Evolutionary conservation across 2,329 filamentous ascomycete species (phyloP), one percentile per base, ranked within the genome.

Genomic region (Lachnellula hyalina): DNA sequence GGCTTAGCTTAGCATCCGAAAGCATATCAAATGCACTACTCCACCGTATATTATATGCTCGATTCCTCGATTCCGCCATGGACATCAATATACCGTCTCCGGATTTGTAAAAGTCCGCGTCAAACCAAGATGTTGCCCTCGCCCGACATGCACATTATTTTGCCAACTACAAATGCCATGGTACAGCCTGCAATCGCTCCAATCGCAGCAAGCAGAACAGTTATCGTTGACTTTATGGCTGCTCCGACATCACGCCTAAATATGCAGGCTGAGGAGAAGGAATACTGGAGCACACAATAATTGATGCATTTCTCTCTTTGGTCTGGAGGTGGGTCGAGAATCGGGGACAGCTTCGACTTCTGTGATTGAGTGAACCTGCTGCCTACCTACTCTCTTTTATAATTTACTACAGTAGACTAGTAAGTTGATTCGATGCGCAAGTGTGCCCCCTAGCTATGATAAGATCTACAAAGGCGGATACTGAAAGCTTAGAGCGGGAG

Each of bases 201-300:
- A 49, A 49, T 42, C 17, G 35, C 51, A 34, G 15, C 1, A 21
- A 17, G 28, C 25, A 21, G 7, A 19, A 21, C 25, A 51, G 45
- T 17, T 49, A 51, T 55, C 50, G 32, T 46, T 32, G 35, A 38
- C 46, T 25, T 51, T 17, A 44, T 49, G 34, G 50, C 48, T 45
- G 41, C 41, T 57, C 53, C 53, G 51, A 46, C 51, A 47, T 60
- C 53, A 54, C 45, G 58, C 58, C 54, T 58, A 57, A 61, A 57
- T 61, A 53, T 58, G 58, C 58, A 55, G 55, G 55, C 53, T 51
- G 53, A 54, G 52, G 40, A 50, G 42, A 21, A 36, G 11, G 41
- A n/a, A 48, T 34, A 48, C 25, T 28, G 25, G 49, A 19, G 19
- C 21, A 53, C 42, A n/a, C 48, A 51, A 41, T 25, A 38, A 44